Evolutionary conservation across 352 stramenopile species (phyloP).

Genomic region (Globisporangium acanthophoron): DNA sequence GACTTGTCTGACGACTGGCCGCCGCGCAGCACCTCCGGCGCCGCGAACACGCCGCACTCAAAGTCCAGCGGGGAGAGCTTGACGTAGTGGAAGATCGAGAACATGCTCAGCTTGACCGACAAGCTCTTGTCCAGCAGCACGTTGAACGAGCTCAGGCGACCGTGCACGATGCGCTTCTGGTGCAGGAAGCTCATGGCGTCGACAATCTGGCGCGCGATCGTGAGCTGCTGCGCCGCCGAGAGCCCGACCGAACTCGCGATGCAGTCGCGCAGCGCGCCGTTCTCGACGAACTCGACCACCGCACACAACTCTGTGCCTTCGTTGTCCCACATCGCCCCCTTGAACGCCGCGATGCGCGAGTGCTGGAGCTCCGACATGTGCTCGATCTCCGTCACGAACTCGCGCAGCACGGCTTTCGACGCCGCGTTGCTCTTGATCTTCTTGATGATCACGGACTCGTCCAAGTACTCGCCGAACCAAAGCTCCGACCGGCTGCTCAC

Average conservation of each 20-base stretch:
- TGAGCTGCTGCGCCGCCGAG: conserved; percentile 55
- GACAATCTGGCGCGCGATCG: conserved; percentile 64
- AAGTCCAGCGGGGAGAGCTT: conserved; percentile 63
- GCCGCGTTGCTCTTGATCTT: conserved; percentile 77
- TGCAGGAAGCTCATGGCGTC: conserved; percentile 64
- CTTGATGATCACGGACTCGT: conserved; percentile 65
- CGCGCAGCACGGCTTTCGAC: conserved; percentile 53
- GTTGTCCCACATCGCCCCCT: conserved; percentile 67
- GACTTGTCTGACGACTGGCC: conserved; percentile 65
- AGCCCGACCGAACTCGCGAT: conserved; percentile 34
- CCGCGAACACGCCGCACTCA: conserved; percentile 60
- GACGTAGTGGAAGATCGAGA: conserved; percentile 76
- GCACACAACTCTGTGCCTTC: conserved; percentile 65
- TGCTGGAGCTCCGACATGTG: conserved; percentile 69
- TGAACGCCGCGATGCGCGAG: conserved; percentile 61
- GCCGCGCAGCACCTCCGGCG: conserved; percentile 64
- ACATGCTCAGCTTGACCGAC: conserved; percentile 69
- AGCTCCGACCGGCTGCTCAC: conserved; percentile 69
- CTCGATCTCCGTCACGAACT: conserved; percentile 81
- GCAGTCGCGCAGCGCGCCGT: conserved; percentile 57
- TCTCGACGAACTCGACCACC: conserved; percentile 64
- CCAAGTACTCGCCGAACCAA: conserved; percentile 66
- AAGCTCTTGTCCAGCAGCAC: conserved; percentile 64
- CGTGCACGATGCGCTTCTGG: conserved; percentile 66
- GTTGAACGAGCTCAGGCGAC: conserved; percentile 72